phyloP scores from a whole-genome alignment of 73 alveolate species.

The Blepharisma stoltei region DNA sequence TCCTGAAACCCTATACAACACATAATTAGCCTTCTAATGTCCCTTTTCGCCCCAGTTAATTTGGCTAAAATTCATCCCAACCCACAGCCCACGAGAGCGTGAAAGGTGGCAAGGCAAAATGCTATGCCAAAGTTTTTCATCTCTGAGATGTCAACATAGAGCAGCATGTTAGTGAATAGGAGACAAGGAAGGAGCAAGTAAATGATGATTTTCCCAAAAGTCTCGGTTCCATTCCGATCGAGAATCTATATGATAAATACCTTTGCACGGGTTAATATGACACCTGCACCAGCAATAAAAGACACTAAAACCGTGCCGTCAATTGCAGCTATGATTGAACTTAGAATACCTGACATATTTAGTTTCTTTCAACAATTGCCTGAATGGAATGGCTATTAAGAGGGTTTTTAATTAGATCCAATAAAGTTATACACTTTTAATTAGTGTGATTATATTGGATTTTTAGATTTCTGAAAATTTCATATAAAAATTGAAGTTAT shows the following conservation, averaged over 20 bases:
- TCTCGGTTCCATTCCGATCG: not conserved
- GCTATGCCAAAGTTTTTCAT: not conserved
- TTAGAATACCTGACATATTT: not conserved
- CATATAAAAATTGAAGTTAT: too few relatives aligned
- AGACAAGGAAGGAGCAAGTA: not conserved
- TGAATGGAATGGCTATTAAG: too few relatives aligned
- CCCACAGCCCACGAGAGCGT: not conserved
- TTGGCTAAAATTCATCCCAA: not conserved
- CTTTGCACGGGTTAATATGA: not conserved
- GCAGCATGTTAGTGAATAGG: not conserved
- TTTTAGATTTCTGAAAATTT: too few relatives aligned
- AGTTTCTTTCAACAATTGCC: too few relatives aligned
- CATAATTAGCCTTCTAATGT: not conserved
- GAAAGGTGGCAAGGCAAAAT: not conserved
- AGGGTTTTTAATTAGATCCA: too few relatives aligned
- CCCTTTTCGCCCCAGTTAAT: not conserved
- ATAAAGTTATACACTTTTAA: too few relatives aligned
- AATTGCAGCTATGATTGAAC: not conserved
- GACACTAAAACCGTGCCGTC: not conserved
- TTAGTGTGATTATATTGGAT: too few relatives aligned
- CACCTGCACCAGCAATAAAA: not conserved
- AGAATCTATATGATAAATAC: not conserved
- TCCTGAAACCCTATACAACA: not conserved
- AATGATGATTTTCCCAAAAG: not conserved
- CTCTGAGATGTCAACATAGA: not conserved